A percentile compares a stretch with the other conserved stretches of the same genome.
These are phyloP conservation scores for Camellia sinensis DNA, from an alignment of 148 eudicot species.

Conservation along the genomic window DNA sequence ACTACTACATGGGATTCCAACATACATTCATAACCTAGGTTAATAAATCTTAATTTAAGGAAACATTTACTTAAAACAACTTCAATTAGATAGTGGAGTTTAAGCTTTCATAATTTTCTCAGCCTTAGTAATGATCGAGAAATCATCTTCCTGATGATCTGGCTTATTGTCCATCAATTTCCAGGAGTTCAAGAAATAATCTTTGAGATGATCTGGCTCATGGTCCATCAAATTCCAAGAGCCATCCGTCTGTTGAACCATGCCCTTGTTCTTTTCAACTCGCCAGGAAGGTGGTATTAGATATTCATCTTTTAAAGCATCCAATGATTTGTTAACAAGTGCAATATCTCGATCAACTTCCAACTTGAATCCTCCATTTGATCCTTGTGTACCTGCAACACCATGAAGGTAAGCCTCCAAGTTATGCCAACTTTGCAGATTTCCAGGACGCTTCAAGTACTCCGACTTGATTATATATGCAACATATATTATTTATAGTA, in stretches of 20 bases:
- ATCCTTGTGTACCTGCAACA: conserved; percentile 41
- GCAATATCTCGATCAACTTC: conserved; percentile 50
- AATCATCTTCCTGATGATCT: too few relatives aligned
- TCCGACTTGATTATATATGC: too few relatives aligned
- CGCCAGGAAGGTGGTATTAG: conserved; percentile 54
- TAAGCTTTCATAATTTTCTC: too few relatives aligned
- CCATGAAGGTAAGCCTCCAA: conserved; percentile 66
- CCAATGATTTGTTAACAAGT: conserved; percentile 43
- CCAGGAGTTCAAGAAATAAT: not conserved
- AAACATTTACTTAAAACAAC: too few relatives aligned
- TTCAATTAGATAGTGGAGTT: too few relatives aligned
- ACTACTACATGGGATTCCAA: too few relatives aligned
- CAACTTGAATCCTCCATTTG: conserved; percentile 40
- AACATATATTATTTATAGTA: too few relatives aligned
- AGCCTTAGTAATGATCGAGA: too few relatives aligned
- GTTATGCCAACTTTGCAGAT: conserved; percentile 45
- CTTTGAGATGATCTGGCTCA: conserved; percentile 24
- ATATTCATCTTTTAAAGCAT: conserved; percentile 49
- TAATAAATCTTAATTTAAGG: too few relatives aligned
- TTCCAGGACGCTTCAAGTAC: conserved; percentile 47
- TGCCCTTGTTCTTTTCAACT: conserved; percentile 48
- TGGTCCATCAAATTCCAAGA: conserved; percentile 53
- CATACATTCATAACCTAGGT: too few relatives aligned
- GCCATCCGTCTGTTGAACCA: conserved; percentile 59
- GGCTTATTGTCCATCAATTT: too few relatives aligned